Percentiles rank a stretch among this genome's conserved stretches.
Conservation (phyloP, 352 stramenopile species). For the Globisporangium perplexum region DNA sequence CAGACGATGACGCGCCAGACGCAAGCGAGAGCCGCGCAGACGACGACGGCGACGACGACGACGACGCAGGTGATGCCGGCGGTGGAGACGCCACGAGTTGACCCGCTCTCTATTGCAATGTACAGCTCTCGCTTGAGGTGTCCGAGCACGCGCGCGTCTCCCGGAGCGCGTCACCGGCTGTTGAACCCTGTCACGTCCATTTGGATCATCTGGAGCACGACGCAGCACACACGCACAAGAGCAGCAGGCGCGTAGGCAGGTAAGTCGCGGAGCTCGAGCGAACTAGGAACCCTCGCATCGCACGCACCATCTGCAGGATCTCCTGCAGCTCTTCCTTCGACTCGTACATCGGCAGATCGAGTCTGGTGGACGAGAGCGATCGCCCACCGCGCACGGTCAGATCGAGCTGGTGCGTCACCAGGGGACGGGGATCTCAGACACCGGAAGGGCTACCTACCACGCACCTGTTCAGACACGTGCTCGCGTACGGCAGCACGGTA, state of each 20-base stretch:
- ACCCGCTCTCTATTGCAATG: slow-evolving; percentile 4
- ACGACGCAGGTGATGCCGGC: not conserved
- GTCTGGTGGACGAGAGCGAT: slow-evolving; percentile 19
- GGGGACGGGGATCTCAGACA: not conserved
- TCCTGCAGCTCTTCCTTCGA: slow-evolving; percentile 90
- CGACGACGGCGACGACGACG: not conserved
- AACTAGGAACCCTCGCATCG: not conserved
- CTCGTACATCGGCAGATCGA: slow-evolving; percentile 72
- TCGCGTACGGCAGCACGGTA: slow-evolving; percentile 61
- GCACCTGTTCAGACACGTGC: slow-evolving; percentile 81
- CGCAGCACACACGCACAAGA: too few relatives aligned
- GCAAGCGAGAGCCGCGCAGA: slow-evolving; percentile 6
- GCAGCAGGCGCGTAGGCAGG: not conserved
- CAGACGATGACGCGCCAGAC: slow-evolving; percentile 8
- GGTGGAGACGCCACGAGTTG: not conserved
- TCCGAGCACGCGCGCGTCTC: too few relatives aligned
- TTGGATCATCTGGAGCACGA: slow-evolving; percentile 41
- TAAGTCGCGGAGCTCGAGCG: not conserved
- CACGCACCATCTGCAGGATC: slow-evolving; percentile 87
- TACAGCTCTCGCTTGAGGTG: not conserved
- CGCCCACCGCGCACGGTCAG: not conserved
- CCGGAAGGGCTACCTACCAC: too few relatives aligned
- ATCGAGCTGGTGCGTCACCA: not conserved
- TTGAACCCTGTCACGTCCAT: slow-evolving; percentile 79
- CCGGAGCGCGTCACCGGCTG: slow-evolving; percentile 27